Evolutionary conservation across 352 stramenopile species (phyloP).

Genomic region (Phytophthora sp.): DNA sequence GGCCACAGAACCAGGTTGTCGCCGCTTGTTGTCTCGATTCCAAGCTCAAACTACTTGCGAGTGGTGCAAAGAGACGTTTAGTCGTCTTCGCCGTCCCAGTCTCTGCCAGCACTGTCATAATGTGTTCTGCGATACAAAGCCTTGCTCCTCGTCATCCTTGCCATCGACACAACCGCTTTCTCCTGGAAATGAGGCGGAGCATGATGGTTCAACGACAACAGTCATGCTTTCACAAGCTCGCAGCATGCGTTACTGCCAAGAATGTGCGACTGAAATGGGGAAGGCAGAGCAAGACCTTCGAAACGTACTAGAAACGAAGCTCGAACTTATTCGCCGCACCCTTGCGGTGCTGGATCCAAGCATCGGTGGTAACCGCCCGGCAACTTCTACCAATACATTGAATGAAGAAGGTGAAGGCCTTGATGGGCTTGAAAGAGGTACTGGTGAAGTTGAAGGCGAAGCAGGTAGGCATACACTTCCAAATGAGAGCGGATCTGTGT

Average conservation of each 20-base stretch:
- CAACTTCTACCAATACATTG: not conserved
- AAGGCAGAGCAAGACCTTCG: constrained; percentile 74
- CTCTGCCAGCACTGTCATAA: constrained; percentile 85
- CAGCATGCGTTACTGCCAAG: constrained; percentile 70
- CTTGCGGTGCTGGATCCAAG: constrained; percentile 44
- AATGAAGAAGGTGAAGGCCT: constrained; percentile 7
- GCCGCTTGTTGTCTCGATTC: constrained; percentile 71
- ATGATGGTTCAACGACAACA: not conserved
- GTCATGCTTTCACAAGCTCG: constrained; percentile 13
- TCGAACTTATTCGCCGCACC: constrained; percentile 57
- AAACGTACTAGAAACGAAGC: constrained; percentile 64
- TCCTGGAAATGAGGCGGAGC: constrained; percentile 3
- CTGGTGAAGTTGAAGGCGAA: constrained; percentile 5
- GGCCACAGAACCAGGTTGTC: constrained; percentile 61
- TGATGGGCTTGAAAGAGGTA: not conserved
- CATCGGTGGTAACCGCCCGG: constrained; percentile 13
- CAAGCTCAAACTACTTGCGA: constrained; percentile 65
- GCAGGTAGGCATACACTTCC: not conserved
- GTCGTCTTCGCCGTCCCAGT: constrained; percentile 60
- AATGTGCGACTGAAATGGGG: constrained; percentile 76
- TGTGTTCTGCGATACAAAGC: constrained; percentile 80
- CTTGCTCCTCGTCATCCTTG: constrained; percentile 61
- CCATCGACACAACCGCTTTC: constrained; percentile 10
- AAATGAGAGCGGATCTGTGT: not conserved
- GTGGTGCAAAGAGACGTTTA: constrained; percentile 83